These are phyloP conservation scores for Nicotiana attenuata DNA, from an alignment of 257 asterid genomes.

Conservation along the genomic window DNA sequence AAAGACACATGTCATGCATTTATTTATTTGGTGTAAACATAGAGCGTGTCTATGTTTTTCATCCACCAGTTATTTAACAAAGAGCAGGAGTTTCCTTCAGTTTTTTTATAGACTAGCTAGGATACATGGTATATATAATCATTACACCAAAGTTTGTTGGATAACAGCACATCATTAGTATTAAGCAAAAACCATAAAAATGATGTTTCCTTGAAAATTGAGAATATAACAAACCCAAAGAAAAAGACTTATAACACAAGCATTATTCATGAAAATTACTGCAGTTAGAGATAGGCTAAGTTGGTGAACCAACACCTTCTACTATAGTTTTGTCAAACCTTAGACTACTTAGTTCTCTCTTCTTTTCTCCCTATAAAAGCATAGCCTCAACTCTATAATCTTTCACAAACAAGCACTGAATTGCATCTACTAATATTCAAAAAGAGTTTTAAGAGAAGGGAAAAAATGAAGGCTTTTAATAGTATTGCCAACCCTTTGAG, in stretches of 20 bases:
- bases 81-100: too few species aligned
- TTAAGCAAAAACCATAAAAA: not conserved
- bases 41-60: too few species aligned
- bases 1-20: too few species aligned
- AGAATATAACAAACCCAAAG: not conserved
- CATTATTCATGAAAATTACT: conserved; percentile 16
- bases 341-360: conserved; percentile 29
- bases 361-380: conserved; percentile 34
- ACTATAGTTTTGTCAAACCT: conserved; percentile 39
- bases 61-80: too few species aligned
- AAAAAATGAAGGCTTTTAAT: conserved; percentile 17
- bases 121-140: too few species aligned
- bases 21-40: too few species aligned
- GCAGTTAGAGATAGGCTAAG: conserved; percentile 28
- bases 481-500: conserved; percentile 11
- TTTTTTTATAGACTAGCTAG: too few species aligned
- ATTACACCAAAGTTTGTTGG: not conserved
- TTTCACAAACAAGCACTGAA: conserved; percentile 21
- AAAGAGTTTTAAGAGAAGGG: not conserved
- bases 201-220: too few species aligned
- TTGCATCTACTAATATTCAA: not conserved
- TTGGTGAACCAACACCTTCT: conserved; percentile 35
- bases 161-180: not conserved
- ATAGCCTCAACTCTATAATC: conserved; percentile 17
- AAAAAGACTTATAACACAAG: conserved; percentile 33